These are phyloP conservation scores for Eucalyptus guilfoylei DNA, from an alignment of 345 rosid species.

Conservation along the genomic window DNA sequence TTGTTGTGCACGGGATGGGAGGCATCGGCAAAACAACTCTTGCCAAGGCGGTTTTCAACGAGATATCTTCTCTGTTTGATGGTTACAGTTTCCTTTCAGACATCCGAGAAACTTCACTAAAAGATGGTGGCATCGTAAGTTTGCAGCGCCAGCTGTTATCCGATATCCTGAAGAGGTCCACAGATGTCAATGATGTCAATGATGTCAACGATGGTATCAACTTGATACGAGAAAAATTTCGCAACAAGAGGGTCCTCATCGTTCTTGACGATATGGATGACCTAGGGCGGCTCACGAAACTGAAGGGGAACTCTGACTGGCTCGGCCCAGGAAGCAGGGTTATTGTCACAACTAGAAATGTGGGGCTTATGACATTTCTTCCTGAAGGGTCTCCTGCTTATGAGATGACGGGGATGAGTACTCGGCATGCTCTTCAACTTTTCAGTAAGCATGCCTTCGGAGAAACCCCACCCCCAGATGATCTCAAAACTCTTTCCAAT, in stretches of 20 bases:
- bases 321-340: too few relatives aligned
- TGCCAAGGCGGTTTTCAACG: accelerated
- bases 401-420: background rate
- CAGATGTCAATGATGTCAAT: accelerated
- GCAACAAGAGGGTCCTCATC: too few relatives aligned
- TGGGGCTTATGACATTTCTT: background rate
- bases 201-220: accelerated
- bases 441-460: background rate
- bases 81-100: too few relatives aligned
- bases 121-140: accelerated
- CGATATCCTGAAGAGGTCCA: accelerated
- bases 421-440: background rate
- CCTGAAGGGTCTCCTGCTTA: background rate
- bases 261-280: too few relatives aligned
- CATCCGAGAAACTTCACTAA: too few relatives aligned
- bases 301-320: accelerated
- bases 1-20: background rate
- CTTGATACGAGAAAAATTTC: accelerated
- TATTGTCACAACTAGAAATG: accelerated
- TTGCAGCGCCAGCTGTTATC: accelerated
- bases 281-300: accelerated
- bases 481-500: background rate
- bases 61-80: accelerated
- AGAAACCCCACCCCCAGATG: background rate
- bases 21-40: background rate